phyloP scores from a whole-genome alignment of 768 basidiomycete genomes.

The Mycena alexandri region DNA sequence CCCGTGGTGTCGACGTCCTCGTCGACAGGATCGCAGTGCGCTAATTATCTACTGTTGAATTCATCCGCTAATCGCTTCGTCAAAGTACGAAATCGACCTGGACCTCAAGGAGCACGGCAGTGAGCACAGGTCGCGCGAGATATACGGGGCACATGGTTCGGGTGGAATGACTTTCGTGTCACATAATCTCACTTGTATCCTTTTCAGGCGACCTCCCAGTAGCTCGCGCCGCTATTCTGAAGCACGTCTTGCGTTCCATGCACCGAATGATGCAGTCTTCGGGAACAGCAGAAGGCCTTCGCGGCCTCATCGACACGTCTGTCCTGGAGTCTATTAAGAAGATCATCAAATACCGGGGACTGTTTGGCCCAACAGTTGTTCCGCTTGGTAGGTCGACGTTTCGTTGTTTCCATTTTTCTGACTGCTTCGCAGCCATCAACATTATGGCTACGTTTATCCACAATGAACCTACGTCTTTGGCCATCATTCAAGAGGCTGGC shows the following conservation, averaged over 20 bases:
- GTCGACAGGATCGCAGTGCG: slow-evolving; percentile 90
- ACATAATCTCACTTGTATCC: slow-evolving; percentile 14
- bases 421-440: slow-evolving; percentile 76
- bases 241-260: slow-evolving; percentile 90
- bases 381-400: slow-evolving; percentile 73
- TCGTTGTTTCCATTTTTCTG: slow-evolving; percentile 16
- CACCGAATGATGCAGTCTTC: slow-evolving; percentile 98
- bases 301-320: slow-evolving; percentile 93
- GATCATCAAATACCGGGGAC: slow-evolving; percentile 83
- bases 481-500: slow-evolving; percentile 92
- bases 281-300: slow-evolving; percentile 93
- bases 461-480: slow-evolving; percentile 96
- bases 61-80: slow-evolving; percentile 24
- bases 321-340: slow-evolving; percentile 88
- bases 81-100: slow-evolving; percentile 75
- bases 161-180: slow-evolving; percentile 32
- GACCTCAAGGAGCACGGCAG: slow-evolving; percentile 70
- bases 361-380: slow-evolving; percentile 90
- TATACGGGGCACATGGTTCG: slow-evolving; percentile 66
- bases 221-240: slow-evolving; percentile 83
- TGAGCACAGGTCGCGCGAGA: slow-evolving; percentile 57
- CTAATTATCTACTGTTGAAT: slow-evolving; percentile 33
- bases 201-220: slow-evolving; percentile 79
- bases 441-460: slow-evolving; percentile 98
- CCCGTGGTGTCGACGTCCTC: slow-evolving; percentile 85